Evolutionary conservation across 2,329 filamentous ascomycete genomes (phyloP).

Genomic region (Chaetomium strumarium): DNA sequence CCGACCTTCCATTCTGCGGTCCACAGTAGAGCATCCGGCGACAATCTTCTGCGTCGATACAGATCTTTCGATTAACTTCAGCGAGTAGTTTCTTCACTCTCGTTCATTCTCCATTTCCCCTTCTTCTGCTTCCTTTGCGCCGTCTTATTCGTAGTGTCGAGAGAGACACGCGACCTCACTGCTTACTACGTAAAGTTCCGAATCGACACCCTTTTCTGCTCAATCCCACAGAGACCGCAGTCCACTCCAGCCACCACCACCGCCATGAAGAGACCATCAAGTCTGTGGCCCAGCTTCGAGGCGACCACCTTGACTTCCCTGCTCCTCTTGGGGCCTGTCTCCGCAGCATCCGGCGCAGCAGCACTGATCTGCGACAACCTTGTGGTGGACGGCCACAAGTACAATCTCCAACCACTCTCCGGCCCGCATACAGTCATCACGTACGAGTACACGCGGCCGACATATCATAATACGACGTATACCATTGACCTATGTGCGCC

Average conservation of each 20-base stretch:
- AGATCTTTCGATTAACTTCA: background rate
- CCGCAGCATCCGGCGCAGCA: background rate
- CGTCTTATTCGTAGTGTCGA: too few species aligned
- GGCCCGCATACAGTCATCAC: conserved; percentile 66
- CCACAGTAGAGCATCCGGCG: background rate
- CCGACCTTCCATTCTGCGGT: background rate
- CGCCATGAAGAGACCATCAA: conserved; percentile 8
- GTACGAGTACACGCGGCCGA: conserved; percentile 45
- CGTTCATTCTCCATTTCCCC: background rate
- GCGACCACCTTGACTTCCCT: background rate
- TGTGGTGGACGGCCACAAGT: conserved; percentile 51
- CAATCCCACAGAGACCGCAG: background rate
- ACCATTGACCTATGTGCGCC: conserved; percentile 70
- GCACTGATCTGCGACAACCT: conserved; percentile 58
- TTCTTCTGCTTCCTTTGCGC: too few species aligned
- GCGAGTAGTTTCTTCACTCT: background rate
- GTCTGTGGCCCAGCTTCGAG: background rate
- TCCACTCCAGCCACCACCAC: background rate
- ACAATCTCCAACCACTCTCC: conserved; percentile 57
- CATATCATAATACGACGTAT: conserved; percentile 68
- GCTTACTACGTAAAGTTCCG: background rate
- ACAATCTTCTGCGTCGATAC: background rate
- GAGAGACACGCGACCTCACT: background rate
- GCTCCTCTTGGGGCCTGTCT: background rate
- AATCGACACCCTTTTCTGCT: too few species aligned